Conservation (phyloP, 352 stramenopile genomes). For the Thraustotheca clavata region DNA sequence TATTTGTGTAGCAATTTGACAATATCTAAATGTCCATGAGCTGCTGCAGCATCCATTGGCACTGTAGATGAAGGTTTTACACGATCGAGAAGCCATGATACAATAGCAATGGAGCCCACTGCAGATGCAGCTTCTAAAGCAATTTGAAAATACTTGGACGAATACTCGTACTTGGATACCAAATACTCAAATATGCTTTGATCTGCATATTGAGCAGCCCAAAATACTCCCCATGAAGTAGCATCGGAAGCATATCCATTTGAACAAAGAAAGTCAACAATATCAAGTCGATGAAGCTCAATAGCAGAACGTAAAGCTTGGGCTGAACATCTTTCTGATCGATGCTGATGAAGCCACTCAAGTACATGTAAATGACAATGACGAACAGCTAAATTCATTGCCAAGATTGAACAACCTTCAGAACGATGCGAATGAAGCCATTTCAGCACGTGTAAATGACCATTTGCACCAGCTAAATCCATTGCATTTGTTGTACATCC, state of each 20-base stretch:
- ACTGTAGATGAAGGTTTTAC: neutral
- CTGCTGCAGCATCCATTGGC: slow-evolving; percentile 11
- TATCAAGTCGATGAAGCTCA: neutral
- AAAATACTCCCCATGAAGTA: neutral
- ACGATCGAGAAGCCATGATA: slow-evolving; percentile 7
- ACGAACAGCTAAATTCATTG: slow-evolving; percentile 1
- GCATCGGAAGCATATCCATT: neutral
- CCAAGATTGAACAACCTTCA: slow-evolving; percentile 3
- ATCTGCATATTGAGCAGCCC: neutral
- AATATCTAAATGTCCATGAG: slow-evolving; percentile 17
- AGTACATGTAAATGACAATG: neutral
- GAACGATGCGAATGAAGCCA: slow-evolving; percentile 21
- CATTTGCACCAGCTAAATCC: slow-evolving; percentile 6
- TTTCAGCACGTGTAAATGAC: slow-evolving; percentile 16
- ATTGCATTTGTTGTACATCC: neutral
- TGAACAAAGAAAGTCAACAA: neutral
- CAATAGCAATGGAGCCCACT: neutral
- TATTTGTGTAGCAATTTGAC: slow-evolving; percentile 16
- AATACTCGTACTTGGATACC: neutral
- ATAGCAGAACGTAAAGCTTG: neutral
- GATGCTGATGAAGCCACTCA: slow-evolving; percentile 4
- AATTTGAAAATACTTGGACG: neutral
- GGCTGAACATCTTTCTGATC: neutral
- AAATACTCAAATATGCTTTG: neutral
- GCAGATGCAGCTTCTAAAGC: neutral